Evolutionary conservation across 2,329 filamentous ascomycete genomes (phyloP).

Genomic region (Rachicladosporium sp.): DNA sequence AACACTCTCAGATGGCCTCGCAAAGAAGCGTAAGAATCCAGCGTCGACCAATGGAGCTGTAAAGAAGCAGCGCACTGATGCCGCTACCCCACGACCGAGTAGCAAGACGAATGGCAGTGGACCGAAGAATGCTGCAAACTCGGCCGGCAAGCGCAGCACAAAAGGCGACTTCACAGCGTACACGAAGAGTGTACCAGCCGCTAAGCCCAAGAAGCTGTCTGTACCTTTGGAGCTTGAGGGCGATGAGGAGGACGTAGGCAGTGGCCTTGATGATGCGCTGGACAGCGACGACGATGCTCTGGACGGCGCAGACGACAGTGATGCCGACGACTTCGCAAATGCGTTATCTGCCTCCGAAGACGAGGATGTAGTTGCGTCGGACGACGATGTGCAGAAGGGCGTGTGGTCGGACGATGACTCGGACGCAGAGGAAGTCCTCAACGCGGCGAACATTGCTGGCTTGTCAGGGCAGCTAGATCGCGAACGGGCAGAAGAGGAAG

Average conservation of each 20-base stretch:
- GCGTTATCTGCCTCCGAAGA: constrained; percentile 29
- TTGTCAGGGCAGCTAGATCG: constrained; percentile 74
- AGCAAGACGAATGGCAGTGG: constrained; percentile 27
- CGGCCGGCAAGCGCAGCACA: constrained; percentile 16
- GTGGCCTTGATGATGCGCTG: constrained; percentile 15
- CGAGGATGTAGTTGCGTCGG: constrained; percentile 49
- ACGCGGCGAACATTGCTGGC: constrained; percentile 90
- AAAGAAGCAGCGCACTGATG: constrained; percentile 54
- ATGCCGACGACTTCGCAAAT: constrained; percentile 21
- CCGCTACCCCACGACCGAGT: constrained; percentile 29
- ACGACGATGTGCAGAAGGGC: constrained; percentile 46
- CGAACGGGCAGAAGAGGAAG: constrained; percentile 63
- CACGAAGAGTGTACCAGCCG: constrained; percentile 14
- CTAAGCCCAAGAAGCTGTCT: constrained; percentile 23
- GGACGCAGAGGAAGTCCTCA: constrained; percentile 79
- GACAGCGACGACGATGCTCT: constrained; percentile 27
- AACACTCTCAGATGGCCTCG: constrained; percentile 62
- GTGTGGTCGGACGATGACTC: constrained; percentile 92
- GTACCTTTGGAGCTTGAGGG: constrained; percentile 17
- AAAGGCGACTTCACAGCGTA: constrained; percentile 20
- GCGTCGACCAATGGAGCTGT: constrained; percentile 40
- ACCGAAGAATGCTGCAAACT: constrained; percentile 15
- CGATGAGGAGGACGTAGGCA: constrained; percentile 20
- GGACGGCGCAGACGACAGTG: constrained; percentile 21
- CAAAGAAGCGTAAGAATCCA: constrained; percentile 77